These are phyloP conservation scores for Lecanicillium sp. DNA, from an alignment of 2,329 filamentous ascomycete species.

Conservation along the genomic window DNA sequence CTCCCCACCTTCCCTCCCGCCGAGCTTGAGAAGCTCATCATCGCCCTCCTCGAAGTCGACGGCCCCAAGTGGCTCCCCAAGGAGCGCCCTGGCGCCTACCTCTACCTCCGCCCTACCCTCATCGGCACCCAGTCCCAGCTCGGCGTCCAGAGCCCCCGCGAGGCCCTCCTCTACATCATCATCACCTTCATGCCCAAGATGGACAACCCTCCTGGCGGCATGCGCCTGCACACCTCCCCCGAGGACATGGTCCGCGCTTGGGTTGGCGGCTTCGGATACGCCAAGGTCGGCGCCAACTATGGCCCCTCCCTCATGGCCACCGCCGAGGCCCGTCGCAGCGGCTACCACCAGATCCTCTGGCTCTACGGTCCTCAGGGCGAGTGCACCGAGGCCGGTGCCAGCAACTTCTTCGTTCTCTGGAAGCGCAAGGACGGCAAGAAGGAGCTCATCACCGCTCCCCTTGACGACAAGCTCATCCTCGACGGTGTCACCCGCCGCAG, in stretches of 20 bases:
- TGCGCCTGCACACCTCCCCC: conserved; percentile 70
- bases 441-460: conserved; percentile 72
- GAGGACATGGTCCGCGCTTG: conserved; percentile 84
- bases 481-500: conserved; percentile 83
- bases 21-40: conserved; percentile 67
- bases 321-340: conserved; percentile 60
- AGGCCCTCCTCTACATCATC: conserved; percentile 87
- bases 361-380: conserved; percentile 69
- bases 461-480: conserved; percentile 77
- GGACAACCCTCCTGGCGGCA: conserved; percentile 44
- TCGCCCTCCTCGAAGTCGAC: conserved; percentile 64
- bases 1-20: conserved; percentile 65
- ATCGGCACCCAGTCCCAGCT: conserved; percentile 77
- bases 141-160: conserved; percentile 69
- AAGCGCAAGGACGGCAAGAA: conserved; percentile 41
- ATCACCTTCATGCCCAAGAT: conserved; percentile 53
- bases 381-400: conserved; percentile 86
- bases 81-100: conserved; percentile 57
- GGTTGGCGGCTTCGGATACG: conserved; percentile 87
- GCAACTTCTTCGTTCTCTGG: conserved; percentile 88
- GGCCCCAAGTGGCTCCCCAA: conserved; percentile 73
- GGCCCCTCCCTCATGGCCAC: conserved; percentile 76
- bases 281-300: conserved; percentile 92
- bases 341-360: conserved; percentile 92
- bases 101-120: conserved; percentile 82